phyloP scores from a whole-genome alignment of 2,329 filamentous ascomycete species.

The Ascochyta koolunga region DNA sequence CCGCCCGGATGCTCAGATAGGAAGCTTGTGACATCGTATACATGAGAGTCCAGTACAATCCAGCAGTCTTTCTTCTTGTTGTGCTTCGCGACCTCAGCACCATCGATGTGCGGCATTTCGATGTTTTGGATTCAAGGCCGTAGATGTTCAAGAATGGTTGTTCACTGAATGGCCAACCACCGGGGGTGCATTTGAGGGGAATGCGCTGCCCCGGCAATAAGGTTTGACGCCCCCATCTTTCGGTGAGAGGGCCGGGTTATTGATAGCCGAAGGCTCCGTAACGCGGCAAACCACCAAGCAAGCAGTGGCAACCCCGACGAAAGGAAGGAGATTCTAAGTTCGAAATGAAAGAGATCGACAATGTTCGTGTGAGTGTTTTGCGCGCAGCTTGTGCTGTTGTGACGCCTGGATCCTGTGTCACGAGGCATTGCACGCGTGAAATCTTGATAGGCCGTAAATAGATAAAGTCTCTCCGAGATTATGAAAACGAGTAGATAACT shows the following conservation, averaged over 20 bases:
- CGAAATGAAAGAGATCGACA: not conserved
- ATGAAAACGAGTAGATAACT: no score
- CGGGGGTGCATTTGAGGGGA: constrained; percentile 31
- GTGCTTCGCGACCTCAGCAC: constrained; percentile 44
- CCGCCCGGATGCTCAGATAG: constrained; percentile 67
- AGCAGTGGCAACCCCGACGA: constrained; percentile 22
- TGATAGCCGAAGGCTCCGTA: constrained; percentile 19
- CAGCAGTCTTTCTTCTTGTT: constrained; percentile 55
- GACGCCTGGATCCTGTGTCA: not conserved
- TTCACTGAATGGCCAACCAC: constrained; percentile 22
- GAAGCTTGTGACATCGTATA: constrained; percentile 72
- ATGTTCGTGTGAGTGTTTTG: not conserved
- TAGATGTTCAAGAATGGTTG: not conserved
- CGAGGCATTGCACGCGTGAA: no score
- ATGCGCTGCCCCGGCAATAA: constrained; percentile 27
- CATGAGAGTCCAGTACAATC: constrained; percentile 71
- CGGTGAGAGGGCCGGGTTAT: constrained; percentile 29
- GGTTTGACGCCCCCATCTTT: constrained; percentile 7
- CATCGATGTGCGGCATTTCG: constrained; percentile 35
- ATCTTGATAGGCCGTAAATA: no score
- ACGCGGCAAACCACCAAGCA: constrained; percentile 24
- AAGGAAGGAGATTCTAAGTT: not conserved
- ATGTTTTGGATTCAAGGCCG: not conserved
- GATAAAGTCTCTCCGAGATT: no score
- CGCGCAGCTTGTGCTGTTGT: not conserved